Evolutionary conservation across 1,284 basidiomycete species (phyloP).

Genomic region (Mixia osmundae): DNA sequence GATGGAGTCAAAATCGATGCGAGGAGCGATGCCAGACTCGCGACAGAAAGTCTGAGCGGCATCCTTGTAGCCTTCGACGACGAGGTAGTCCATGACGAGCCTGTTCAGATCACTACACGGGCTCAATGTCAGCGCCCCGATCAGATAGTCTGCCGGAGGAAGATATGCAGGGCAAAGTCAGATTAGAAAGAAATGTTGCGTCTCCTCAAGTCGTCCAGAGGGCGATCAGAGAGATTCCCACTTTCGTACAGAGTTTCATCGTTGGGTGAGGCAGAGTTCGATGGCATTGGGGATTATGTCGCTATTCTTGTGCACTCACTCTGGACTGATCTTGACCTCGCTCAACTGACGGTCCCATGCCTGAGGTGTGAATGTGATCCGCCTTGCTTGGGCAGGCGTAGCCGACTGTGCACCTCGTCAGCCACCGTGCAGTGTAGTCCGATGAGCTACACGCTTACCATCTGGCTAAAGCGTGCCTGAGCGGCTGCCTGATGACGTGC

Average conservation of each 20-base stretch:
- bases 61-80: constrained; percentile 89
- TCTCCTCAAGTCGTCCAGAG: constrained; percentile 25
- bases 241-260: constrained; percentile 23
- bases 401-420: no score
- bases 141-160: constrained; percentile 12
- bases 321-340: no score
- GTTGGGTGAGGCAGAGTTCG: constrained; percentile 3
- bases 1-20: constrained; percentile 61
- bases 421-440: no score
- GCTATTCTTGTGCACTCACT: no score
- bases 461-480: no score
- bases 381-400: no score
- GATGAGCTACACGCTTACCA: no score
- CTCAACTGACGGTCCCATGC: no score
- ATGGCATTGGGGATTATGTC: constrained; percentile 6
- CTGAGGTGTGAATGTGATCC: no score
- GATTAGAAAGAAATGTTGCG: constrained; percentile 25
- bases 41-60: constrained; percentile 82
- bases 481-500: no score
- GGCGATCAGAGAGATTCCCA: constrained; percentile 35
- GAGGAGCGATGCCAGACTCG: constrained; percentile 52
- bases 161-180: constrained; percentile 19
- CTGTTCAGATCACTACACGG: constrained; percentile 59
- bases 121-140: constrained; percentile 3
- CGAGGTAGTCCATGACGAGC: constrained; percentile 93